Base-by-base conservation (phyloP, 208 protist species). In the Crithidia mellificae region DNA sequence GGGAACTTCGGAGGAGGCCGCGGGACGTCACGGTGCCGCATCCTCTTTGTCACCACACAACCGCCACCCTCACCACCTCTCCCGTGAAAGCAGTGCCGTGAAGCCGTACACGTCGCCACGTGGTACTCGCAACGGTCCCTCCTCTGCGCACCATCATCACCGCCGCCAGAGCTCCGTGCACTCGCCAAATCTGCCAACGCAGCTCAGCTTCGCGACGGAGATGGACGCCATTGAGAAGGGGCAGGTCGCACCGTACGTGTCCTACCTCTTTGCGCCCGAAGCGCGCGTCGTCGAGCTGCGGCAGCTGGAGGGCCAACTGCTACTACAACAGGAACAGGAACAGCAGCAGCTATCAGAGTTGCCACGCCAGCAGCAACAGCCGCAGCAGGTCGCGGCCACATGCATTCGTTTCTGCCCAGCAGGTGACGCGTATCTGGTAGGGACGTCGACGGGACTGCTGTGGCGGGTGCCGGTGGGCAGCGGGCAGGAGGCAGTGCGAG, bases 221-320 rank as follows among this genome's bases (percentile, higher is more conserved):
- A 74, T 72, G 66, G 77, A 83, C 19, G 72, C 66, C 20, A 78
- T 83, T 30, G 77, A 74, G 9, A 54, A 68, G 30, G 77, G 77
- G 14, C 46, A 53, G 9, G 63, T 70, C 25, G 72, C 64, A 3
- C 77, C 77, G 17, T 75, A 87, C 57, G 47, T 74, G 14, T 72
- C 81, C 9, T 91, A 88, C 62, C 73, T 91, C 55, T 91, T 88
- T 57, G 70, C 78, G 1, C 77, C 81, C 9, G 55, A 74, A 19
- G 78, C 67, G 15, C 72, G 68, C 2, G 52, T 83, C n/a, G 30
- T 81, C 9, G 81, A 87, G 41, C 64, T 87, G n/a, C 58, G 63
- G 15, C 46, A 63, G 15, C 38, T 78, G 29, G 52, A 72, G 29
- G 38, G 53, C n/a, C n/a, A n/a, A n/a, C n/a, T n/a, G n/a, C n/a